These are phyloP conservation scores for Fusarium goolgardi DNA, from an alignment of 2,329 filamentous ascomycete genomes.

Conservation along the genomic window DNA sequence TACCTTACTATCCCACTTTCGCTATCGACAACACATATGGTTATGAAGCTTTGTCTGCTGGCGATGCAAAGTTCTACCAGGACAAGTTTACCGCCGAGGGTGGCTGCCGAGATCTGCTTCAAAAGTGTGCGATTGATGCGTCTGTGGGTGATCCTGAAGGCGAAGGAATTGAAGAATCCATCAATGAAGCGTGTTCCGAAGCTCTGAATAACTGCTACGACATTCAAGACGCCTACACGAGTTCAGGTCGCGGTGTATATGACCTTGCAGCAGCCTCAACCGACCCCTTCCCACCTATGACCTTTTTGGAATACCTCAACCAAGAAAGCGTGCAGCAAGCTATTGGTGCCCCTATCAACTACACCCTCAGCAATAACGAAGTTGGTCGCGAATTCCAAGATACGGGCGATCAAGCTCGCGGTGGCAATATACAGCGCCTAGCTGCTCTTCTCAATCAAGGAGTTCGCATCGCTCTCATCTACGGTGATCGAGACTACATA, in stretches of 20 bases:
- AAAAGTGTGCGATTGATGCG: slow-evolving; percentile 61
- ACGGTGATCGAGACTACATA: slow-evolving; percentile 73
- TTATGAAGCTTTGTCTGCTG: slow-evolving; percentile 66
- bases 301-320: slow-evolving; percentile 74
- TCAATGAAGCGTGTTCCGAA: slow-evolving; percentile 63
- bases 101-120: slow-evolving; percentile 67
- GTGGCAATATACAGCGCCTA: slow-evolving; percentile 68
- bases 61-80: slow-evolving; percentile 61
- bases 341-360: slow-evolving; percentile 72
- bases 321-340: slow-evolving; percentile 65
- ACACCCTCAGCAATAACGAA: slow-evolving; percentile 60
- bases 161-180: slow-evolving; percentile 53
- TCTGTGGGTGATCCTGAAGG: slow-evolving; percentile 54
- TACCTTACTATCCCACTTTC: slow-evolving; percentile 66
- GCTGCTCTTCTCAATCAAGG: slow-evolving; percentile 70
- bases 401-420: slow-evolving; percentile 72
- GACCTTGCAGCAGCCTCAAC: slow-evolving; percentile 67
- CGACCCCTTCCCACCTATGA: slow-evolving; percentile 72
- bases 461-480: slow-evolving; percentile 77
- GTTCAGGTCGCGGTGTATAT: slow-evolving; percentile 67
- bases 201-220: slow-evolving; percentile 60
- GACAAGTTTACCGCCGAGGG: slow-evolving; percentile 46
- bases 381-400: slow-evolving; percentile 61
- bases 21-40: slow-evolving; percentile 74
- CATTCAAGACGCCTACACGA: slow-evolving; percentile 68